Base-by-base conservation (phyloP, 441 rosid genomes). In the Bruguiera hainesii region DNA sequence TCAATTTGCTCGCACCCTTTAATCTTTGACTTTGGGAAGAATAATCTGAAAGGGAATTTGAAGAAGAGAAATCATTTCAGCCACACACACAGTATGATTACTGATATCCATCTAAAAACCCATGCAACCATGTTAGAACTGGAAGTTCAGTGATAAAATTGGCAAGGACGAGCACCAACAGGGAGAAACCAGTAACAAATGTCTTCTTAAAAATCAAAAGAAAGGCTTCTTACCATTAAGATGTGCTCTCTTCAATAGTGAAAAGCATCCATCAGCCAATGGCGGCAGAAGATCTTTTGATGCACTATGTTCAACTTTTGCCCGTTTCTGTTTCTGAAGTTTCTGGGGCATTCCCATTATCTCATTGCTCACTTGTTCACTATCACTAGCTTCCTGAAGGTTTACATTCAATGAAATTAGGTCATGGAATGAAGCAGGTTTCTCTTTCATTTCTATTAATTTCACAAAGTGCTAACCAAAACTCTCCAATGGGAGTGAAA, bases 301-400 rank as follows among this genome's bases (percentile, higher is more conserved):
- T 65, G 77, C 72, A 65, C 73, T 63, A 49, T 50, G 76, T 61
- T 66, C 72, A 75, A 65, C 65, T 79, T 83, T 87, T 46, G 69
- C 77, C 70, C 80, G 87, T 84, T 84, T 93, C 76, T 77, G 83
- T 74, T 90, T 96, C 56, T 61, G 87, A 76, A 80, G 58, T 66
- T 82, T 90, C 75, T 39, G 79, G 20, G 66, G 52, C 39, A 78
- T 66, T 71, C 63, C 85, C 42, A 77, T 77, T 70, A 77, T 73
- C 76, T 75, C 92, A 70, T 75, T 71, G 77, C 83, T 87, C 79
- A 87, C 98, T 75, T 68, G 81, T 72, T 89, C 98, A 71, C 87
- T 82, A 57, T 86, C 96, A 69, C 89, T 86, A 67, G 75, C 90
- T 53, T 83, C 96, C 98, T 96, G 80, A 61, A 56, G 65, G 63